Base-by-base conservation (phyloP, 352 stramenopile species). In the Phytopythium ostracodes region DNA sequence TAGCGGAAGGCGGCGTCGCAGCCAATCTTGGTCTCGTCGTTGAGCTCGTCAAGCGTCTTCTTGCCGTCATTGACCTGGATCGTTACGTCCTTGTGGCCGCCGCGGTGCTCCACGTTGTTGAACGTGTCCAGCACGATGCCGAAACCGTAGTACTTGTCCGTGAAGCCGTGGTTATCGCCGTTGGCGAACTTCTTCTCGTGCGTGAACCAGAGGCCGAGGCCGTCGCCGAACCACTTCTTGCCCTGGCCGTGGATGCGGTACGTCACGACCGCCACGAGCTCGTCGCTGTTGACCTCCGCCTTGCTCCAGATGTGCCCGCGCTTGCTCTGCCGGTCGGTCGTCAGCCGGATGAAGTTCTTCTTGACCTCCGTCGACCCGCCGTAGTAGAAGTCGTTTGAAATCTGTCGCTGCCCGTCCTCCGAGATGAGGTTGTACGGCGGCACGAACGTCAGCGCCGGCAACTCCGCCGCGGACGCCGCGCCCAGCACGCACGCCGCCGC, bases 331-430 rank as follows among this genome's bases (percentile, higher is more conserved):
- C 84, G 81, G 63, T 93, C 84, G 4, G 84, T 69, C 33, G 84
- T 93, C 44, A 93, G 72, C 49, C 84, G 84, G 54, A 93, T 82
- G 60, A 93, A 93, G 68, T 87, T 91, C 63, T 87, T 87, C 70
- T 88, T 89, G 53, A 93, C 81, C 47, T 91, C 81, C 24, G 81
- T 83, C 10, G 72, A 74, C 27, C 85, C 85, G 47, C 83, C 80
- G 35, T 72, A 63, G n/a, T 69, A 53, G 36, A 89, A 77, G 55
- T 73, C 50, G 51, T 86, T 75, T 59, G 72, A 84, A 59, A 94
- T 77, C 68, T 85, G 62, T 27, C 85, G 83, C 43, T 75, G 70
- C 49, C 83, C 83, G 24, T 79, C 52, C 36, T 60, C 61, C 66
- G 84, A 72, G 22, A 92, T 71, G 40, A 75, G 70, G n/a, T 82